Conservation (phyloP, 202 grass and related monocot species). For the Setaria viridis region DNA sequence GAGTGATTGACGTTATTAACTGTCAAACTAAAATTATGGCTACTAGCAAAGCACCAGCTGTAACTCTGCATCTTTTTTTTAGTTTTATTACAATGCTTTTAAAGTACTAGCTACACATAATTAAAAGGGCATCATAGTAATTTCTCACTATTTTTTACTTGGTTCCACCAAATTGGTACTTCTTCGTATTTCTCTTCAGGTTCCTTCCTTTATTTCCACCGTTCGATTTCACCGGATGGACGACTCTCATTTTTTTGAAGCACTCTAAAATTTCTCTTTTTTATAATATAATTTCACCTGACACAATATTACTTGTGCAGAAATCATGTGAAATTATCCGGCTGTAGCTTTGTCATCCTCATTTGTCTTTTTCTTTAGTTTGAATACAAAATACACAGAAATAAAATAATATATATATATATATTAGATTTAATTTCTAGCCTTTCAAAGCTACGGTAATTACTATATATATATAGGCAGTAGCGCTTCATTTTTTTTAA, state of each 20-base stretch:
- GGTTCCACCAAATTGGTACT: no score
- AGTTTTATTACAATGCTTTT: no score
- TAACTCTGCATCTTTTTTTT: background rate
- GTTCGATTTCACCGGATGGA: no score
- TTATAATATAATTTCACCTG: background rate
- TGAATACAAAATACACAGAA: background rate
- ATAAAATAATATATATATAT: background rate
- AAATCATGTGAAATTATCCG: background rate
- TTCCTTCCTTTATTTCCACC: no score
- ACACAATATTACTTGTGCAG: background rate
- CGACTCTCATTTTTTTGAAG: no score
- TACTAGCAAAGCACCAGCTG: background rate
- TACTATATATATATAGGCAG: background rate
- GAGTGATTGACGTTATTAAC: background rate
- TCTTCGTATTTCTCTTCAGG: no score
- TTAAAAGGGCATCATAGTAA: no score
- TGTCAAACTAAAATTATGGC: background rate
- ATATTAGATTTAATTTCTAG: background rate
- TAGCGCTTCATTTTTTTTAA: background rate
- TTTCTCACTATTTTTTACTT: no score
- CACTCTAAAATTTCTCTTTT: no score
- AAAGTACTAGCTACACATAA: no score
- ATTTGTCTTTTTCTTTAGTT: background rate
- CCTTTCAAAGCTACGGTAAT: background rate
- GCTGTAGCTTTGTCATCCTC: background rate